Evolutionary conservation across 768 basidiomycete species (phyloP), one percentile per base, ranked within the genome.

Genomic region (Kwoniella sp.): DNA sequence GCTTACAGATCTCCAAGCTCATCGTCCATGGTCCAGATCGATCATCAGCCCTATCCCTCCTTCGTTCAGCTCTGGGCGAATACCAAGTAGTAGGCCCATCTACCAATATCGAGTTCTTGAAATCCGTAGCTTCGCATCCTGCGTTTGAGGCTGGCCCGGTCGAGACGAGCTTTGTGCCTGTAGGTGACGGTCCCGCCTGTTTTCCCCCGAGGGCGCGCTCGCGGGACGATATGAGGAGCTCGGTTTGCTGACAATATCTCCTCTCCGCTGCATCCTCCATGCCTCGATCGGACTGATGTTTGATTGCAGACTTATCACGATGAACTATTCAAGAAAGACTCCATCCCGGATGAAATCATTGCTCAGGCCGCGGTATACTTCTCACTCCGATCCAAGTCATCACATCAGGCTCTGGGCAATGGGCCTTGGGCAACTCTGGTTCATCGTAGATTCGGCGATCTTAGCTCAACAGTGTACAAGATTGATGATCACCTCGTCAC

Each of bases 121-220:
- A 88, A 53, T 84, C 83, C 0, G 83, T 97, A 54, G 89, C 92
- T 0, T 88, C 87, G 0, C 88, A 95, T 74, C 69, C 83, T 44
- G 85, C 88, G 1, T 97, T 97, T 75, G 84, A 90, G 17, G 81
- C 84, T 29, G 90, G 84, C 24, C 87, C 93, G 63, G 85, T 97
- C 12, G 93, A 96, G 74, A 95, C 93, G 1, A 91, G 91, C 2
- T 97, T 97, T 76, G 94, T 97, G 70, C 84, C 86, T 27, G 91
- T 91, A 76, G 54, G 84, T 75, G 4, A n/a, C n/a, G n/a, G n/a
- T n/a, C n/a, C n/a, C n/a, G n/a, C n/a, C n/a, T n/a, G n/a, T n/a
- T n/a, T n/a, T n/a, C n/a, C n/a, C n/a, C n/a, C n/a, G n/a, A n/a
- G n/a, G n/a, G n/a, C n/a, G n/a, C n/a, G n/a, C n/a, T n/a, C n/a